Evolutionary conservation across 257 asterid genomes (phyloP).

Genomic region (Catharanthus roseus): DNA sequence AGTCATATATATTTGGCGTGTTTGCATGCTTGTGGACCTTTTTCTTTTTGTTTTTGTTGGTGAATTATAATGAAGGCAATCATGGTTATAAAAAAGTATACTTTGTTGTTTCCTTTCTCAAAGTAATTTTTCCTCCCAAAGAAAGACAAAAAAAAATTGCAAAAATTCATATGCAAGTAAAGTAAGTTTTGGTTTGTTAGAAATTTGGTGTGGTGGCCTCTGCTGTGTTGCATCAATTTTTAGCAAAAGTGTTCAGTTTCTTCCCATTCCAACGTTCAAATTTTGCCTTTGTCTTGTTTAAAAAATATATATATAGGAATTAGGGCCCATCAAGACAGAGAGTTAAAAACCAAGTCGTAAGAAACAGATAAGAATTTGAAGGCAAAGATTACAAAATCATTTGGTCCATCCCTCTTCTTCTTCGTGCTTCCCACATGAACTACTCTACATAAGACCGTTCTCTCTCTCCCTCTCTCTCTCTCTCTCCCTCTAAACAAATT

Average conservation of each 20-base stretch:
- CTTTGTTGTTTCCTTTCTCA: conserved; percentile 8
- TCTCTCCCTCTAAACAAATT: no score
- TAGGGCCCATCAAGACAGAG: conserved; percentile 18
- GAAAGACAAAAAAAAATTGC: background rate
- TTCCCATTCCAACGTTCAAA: conserved; percentile 33
- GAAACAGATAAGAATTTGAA: no score
- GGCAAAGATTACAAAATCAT: conserved; percentile 24
- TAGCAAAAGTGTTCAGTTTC: background rate
- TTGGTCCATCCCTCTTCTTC: conserved; percentile 24
- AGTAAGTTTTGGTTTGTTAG: no score
- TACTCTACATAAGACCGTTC: conserved; percentile 13
- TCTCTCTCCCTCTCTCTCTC: background rate
- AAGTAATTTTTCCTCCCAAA: no score
- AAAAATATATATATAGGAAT: no score
- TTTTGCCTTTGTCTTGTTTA: no score
- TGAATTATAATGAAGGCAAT: background rate
- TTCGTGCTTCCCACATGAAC: conserved; percentile 21
- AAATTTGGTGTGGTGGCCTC: conserved; percentile 9
- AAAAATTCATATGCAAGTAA: conserved; percentile 7
- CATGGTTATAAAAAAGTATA: background rate
- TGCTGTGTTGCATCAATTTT: background rate
- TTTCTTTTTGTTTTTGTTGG: no score
- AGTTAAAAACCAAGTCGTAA: background rate
- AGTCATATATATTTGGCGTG: no score
- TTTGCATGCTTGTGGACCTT: no score